Evolutionary conservation across 2,329 filamentous ascomycete species (phyloP), one percentile per base, ranked within the genome.

Genomic region (Penicillium sp.): DNA sequence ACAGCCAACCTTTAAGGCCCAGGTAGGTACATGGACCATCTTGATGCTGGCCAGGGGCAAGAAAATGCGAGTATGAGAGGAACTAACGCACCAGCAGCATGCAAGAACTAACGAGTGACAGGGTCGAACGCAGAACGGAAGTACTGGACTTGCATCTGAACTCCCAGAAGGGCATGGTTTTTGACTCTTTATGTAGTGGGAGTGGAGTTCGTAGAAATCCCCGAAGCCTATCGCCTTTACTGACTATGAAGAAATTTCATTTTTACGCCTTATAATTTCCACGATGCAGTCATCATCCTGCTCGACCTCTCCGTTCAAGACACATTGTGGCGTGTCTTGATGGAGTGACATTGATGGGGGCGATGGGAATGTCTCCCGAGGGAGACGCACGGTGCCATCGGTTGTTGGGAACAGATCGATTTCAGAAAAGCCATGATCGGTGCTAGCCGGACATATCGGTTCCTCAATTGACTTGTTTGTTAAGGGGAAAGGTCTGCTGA

Each of bases 1-100:
- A 48, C 66, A 69, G 23, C 58, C 63, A 23, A 62, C 33, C 51
- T 65, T 54, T 18, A 67, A 37, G 36, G 64, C 55, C 58, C 63
- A 67, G 39, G 48, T 51, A 26, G 58, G 52, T 19, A 59, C 39
- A 10, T 60, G 56, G 49, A 58, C 56, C 66, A 70, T 69, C 55
- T 55, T 45, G 58, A 63, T 56, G 33, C 31, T 42, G 55, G 36
- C 62, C 55, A 59, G 52, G 59, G 53, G 51, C 33, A 33, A 54
- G 18, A 34, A 40, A 23, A 33, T 18, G 42, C 21, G 23, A 36
- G 26, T 43, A 53, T 19, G 46, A 56, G 23, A n/a, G 54, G 28
- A 47, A 21, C 28, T 34, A 43, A 52, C 46, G 50, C 51, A 56
- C 48, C 53, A 52, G 50, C 46, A 49, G 29, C 53, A 52, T 54